Evolutionary conservation across 768 basidiomycete genomes (phyloP).

Genomic region (Boletus bicolor): DNA sequence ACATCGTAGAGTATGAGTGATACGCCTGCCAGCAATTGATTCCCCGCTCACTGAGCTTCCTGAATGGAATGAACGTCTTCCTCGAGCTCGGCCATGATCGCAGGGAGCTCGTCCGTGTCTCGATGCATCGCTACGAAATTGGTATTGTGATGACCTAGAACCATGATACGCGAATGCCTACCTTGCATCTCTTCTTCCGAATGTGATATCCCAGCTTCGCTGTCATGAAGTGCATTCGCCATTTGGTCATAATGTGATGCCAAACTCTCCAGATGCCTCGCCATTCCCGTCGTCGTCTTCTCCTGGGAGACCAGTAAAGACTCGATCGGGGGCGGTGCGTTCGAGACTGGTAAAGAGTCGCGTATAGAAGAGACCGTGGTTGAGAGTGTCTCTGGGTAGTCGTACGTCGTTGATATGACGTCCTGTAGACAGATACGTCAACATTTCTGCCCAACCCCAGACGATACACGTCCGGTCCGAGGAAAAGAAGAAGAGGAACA

Average conservation of each 20-base stretch:
- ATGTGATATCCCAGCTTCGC: constrained; percentile 65
- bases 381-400: constrained; percentile 63
- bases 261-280: constrained; percentile 65
- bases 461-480: background rate
- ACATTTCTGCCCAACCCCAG: too few species aligned
- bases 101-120: constrained; percentile 74
- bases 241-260: constrained; percentile 77
- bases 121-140: constrained; percentile 63
- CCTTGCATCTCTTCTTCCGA: constrained; percentile 69
- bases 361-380: constrained; percentile 56
- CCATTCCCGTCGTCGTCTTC: constrained; percentile 60
- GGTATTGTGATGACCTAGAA: background rate
- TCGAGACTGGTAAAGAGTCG: constrained; percentile 43
- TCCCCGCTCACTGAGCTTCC: constrained; percentile 48
- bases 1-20: constrained; percentile 6
- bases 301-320: constrained; percentile 49
- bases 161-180: constrained; percentile 20
- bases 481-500: background rate
- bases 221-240: constrained; percentile 61
- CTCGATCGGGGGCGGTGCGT: constrained; percentile 40
- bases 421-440: constrained; percentile 40
- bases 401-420: constrained; percentile 57
- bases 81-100: constrained; percentile 72
- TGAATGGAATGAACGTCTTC: constrained; percentile 53
- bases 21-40: background rate